Percentiles rank a stretch among this genome's conserved stretches.
These are phyloP conservation scores for Geotrichum cucujoidarum DNA, from an alignment of 1,139 yeast genomes.

Conservation along the genomic window DNA sequence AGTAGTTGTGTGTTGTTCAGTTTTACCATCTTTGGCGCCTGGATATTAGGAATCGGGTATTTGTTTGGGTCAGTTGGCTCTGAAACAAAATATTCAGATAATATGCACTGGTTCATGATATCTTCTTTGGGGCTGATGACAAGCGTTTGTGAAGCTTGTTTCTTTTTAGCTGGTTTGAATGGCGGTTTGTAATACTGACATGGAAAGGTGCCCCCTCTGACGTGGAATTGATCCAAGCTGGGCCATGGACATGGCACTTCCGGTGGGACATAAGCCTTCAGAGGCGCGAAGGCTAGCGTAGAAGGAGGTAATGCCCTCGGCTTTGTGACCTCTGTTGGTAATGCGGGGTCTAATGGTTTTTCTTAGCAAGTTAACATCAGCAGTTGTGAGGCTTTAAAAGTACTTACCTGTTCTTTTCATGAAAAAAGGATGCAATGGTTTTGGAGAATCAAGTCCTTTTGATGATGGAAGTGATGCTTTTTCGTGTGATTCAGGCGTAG, in stretches of 20 bases:
- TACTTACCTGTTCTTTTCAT: slow-evolving; percentile 3
- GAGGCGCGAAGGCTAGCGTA: not conserved
- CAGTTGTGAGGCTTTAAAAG: not conserved
- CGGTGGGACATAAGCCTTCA: not conserved
- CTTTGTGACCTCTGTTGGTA: too few species aligned
- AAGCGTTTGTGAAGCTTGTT: not conserved
- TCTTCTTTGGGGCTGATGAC: not conserved
- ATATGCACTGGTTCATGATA: not conserved
- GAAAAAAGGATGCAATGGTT: slow-evolving; percentile 1
- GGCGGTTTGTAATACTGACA: too few species aligned
- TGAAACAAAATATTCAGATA: not conserved
- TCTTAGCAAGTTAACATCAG: not conserved
- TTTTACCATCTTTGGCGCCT: not conserved
- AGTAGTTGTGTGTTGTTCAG: not conserved
- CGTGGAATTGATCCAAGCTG: slow-evolving; percentile 13
- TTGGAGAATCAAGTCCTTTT: too few species aligned
- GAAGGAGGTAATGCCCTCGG: slow-evolving; percentile 1
- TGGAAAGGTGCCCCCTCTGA: not conserved
- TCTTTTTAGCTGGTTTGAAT: not conserved
- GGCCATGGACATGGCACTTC: slow-evolving; percentile 14
- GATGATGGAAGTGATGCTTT: too few species aligned
- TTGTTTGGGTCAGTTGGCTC: not conserved
- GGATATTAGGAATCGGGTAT: slow-evolving; percentile 4
- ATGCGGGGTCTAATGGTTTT: too few species aligned
- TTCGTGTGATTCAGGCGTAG: too few species aligned